Conservation (phyloP, 495 filamentous ascomycete species). For the Aspergillus sclerotiicarbonarius region DNA sequence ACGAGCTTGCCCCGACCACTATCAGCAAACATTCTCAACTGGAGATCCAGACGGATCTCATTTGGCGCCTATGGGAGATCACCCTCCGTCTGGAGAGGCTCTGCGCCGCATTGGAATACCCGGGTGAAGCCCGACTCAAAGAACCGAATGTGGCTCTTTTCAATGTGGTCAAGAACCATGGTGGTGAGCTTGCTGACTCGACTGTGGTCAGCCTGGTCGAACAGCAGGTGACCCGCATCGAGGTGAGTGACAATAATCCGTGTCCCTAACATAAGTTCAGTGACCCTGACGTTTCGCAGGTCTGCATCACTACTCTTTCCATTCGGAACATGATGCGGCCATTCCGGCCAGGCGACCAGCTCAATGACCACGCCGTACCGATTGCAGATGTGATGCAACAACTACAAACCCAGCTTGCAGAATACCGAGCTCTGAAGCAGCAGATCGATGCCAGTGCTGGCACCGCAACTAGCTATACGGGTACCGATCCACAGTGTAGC, state of each 20-base stretch:
- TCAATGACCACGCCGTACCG: constrained; percentile 51
- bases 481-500: constrained; percentile 17
- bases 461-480: constrained; percentile 19
- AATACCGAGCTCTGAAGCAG: constrained; percentile 50
- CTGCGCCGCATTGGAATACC: constrained; percentile 78
- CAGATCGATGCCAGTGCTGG: constrained; percentile 36
- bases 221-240: constrained; percentile 90
- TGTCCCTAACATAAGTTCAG: background rate
- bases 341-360: constrained; percentile 42
- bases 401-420: constrained; percentile 47
- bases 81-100: constrained; percentile 88
- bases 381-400: constrained; percentile 50
- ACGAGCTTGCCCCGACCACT: constrained; percentile 36
- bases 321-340: constrained; percentile 63
- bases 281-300: constrained; percentile 35
- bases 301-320: constrained; percentile 63
- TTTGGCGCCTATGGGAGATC: constrained; percentile 89
- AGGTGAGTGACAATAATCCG: constrained; percentile 57
- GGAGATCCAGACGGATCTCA: constrained; percentile 71
- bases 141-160: constrained; percentile 77
- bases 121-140: constrained; percentile 53
- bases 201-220: constrained; percentile 85
- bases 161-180: constrained; percentile 77
- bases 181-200: constrained; percentile 82
- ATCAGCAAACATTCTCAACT: constrained; percentile 56